Conservation (phyloP, 768 basidiomycete species). For the Rossbeevera mucosa region DNA sequence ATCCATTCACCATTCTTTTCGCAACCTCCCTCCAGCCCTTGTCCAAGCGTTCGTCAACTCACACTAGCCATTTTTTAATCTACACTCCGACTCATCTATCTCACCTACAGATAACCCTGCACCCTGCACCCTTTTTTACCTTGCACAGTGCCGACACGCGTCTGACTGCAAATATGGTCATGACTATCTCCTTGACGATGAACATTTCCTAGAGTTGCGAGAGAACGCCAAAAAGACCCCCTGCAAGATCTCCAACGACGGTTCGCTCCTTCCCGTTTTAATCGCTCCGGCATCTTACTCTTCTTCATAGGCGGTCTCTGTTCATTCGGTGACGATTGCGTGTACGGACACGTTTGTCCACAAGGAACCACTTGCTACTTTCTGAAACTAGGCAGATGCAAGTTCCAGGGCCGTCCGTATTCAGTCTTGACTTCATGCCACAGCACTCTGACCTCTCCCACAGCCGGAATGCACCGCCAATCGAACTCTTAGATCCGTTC, state of each 20-base stretch:
- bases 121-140: constrained; percentile 64
- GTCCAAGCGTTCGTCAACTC: constrained; percentile 51
- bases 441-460: constrained; percentile 8
- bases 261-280: constrained; percentile 27
- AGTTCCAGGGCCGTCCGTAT: constrained; percentile 54
- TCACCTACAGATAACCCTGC: constrained; percentile 47
- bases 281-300: constrained; percentile 1
- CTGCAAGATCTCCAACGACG: constrained; percentile 56
- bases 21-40: constrained; percentile 39
- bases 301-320: constrained; percentile 46
- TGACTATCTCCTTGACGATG: constrained; percentile 52
- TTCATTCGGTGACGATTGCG: constrained; percentile 56
- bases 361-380: constrained; percentile 50
- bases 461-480: constrained; percentile 40
- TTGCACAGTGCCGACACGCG: constrained; percentile 57
- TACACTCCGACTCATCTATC: not conserved
- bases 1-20: constrained; percentile 15
- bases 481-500: constrained; percentile 18
- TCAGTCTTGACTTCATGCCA: constrained; percentile 8
- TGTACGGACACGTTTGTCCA: constrained; percentile 35
- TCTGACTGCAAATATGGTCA: constrained; percentile 57
- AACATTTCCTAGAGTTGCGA: constrained; percentile 51
- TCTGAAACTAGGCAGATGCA: constrained; percentile 54
- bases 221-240: constrained; percentile 58
- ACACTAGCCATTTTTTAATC: constrained; percentile 1